phyloP scores from a whole-genome alignment of 202 grass and related monocot species.

The Brachypodium distachyon region DNA sequence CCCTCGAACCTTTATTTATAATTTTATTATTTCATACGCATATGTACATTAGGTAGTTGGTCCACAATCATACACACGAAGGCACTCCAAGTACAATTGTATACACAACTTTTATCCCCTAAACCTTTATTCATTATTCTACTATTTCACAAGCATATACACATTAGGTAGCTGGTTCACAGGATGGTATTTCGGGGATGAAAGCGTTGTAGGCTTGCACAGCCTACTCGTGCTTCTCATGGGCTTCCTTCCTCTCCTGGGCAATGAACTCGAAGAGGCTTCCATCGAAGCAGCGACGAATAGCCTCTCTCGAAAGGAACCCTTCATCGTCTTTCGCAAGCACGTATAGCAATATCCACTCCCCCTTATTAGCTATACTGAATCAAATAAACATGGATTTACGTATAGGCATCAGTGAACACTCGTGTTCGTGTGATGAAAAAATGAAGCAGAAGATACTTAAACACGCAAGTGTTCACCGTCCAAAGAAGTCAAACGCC shows the following conservation, averaged over 20 bases:
- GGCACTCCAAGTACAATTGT: no score
- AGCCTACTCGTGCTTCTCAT: slow-evolving; percentile 25
- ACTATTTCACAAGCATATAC: no score
- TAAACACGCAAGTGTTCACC: slow-evolving; percentile 22
- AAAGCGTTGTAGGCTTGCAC: background rate
- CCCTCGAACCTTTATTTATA: no score
- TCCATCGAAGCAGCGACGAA: slow-evolving; percentile 42
- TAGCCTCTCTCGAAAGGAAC: slow-evolving; percentile 39
- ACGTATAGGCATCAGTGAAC: background rate
- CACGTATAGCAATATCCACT: slow-evolving; percentile 44
- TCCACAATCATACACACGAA: no score
- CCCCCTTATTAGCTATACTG: slow-evolving; percentile 33
- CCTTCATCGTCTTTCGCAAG: slow-evolving; percentile 49
- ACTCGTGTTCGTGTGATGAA: background rate
- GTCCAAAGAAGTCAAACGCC: slow-evolving; percentile 36
- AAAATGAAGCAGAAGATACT: background rate
- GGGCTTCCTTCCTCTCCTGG: background rate
- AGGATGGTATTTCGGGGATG: background rate
- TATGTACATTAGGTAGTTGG: no score
- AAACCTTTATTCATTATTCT: no score
- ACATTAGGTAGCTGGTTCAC: no score
- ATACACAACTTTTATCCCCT: no score
- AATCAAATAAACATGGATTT: background rate
- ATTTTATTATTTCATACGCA: no score
- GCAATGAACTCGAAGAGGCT: slow-evolving; percentile 49